phyloP scores from a whole-genome alignment of 805 yeast genomes.

The Wickerhamiella allomyrinae region DNA sequence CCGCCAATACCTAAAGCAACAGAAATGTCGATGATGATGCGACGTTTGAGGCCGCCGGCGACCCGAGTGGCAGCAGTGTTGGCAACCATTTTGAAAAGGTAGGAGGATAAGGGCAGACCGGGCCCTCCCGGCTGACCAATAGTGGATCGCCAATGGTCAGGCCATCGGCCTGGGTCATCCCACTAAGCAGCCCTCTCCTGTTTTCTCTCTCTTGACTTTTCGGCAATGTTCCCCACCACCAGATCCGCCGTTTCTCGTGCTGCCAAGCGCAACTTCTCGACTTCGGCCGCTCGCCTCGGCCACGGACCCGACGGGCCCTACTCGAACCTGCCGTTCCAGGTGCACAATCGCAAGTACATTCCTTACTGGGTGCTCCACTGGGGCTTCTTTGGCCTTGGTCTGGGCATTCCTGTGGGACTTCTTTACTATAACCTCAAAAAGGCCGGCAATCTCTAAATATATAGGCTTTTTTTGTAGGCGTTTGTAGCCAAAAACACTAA shows the following conservation, averaged over 20 bases:
- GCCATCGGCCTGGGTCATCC: background rate
- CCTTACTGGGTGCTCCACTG: conserved; percentile 77
- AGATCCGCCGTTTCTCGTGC: conserved; percentile 6
- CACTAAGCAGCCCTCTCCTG: background rate
- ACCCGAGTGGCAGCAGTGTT: conserved; percentile 26
- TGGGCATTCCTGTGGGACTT: conserved; percentile 66
- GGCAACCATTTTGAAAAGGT: conserved; percentile 13
- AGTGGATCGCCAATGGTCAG: background rate
- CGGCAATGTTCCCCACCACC: conserved; percentile 5
- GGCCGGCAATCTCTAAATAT: conserved; percentile 39
- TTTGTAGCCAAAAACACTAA: too few species aligned
- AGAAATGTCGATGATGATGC: conserved; percentile 63
- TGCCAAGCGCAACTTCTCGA: conserved; percentile 15
- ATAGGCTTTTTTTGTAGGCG: too few species aligned
- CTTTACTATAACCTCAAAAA: conserved; percentile 74
- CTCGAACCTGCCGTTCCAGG: conserved; percentile 87
- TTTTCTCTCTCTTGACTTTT: background rate
- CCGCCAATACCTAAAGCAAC: conserved; percentile 37
- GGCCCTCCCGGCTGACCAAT: background rate
- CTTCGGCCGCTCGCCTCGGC: conserved; percentile 16
- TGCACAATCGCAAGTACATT: conserved; percentile 69
- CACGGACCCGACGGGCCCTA: conserved; percentile 74
- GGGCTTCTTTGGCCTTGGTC: conserved; percentile 55
- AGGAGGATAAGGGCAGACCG: background rate
- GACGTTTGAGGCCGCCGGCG: conserved; percentile 68